Base-by-base conservation (phyloP, 306 rosid species). In the Nissolia schottii region DNA sequence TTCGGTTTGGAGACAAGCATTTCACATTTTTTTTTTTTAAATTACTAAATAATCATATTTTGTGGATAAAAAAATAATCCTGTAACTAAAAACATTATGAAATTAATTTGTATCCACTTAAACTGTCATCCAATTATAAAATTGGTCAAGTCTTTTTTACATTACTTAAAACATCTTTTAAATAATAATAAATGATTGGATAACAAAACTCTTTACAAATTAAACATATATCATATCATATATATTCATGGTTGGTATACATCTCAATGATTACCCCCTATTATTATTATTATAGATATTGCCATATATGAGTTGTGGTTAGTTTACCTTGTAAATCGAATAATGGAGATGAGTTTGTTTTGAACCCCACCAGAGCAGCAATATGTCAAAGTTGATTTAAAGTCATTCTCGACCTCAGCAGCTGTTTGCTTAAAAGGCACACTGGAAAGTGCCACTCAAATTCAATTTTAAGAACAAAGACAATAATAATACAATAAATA, bases 321-420 rank as follows among this genome's bases (percentile, higher is more conserved):
- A 31, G 31, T 11, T 28, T 3, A 61, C 31, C 13, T 46, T 24
- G 38, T 37, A 35, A 35, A 53, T 24, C 10, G 37, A 31, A 12
- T 50, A 41, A 3, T 45, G 22, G 51, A 16, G 16, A 23, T n/a
- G 18, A 12, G 48, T 61, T 62, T 35, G 31, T 10, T 34, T 34
- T 37, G 32, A 18, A 19, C 18, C 48, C n/a, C 71, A 61, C 63
- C 29, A 34, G 13, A n/a, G n/a, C n/a, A n/a, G 22, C 32, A 27
- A 27, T 19, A 16, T 53, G 79, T 75, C 48, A 64, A 64, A 53
- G 73, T 64, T 74, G 48, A 53, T 31, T n/a, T 18, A 64, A 64
- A 6, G 6, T 63, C 43, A 24, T 22, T 23, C 35, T 31, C 18
- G 29, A 24, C 38, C 41, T 10, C 14, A 24, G 64, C 35, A 73